Base-by-base conservation (phyloP, 768 basidiomycete genomes). In the Boletus bicolor region DNA sequence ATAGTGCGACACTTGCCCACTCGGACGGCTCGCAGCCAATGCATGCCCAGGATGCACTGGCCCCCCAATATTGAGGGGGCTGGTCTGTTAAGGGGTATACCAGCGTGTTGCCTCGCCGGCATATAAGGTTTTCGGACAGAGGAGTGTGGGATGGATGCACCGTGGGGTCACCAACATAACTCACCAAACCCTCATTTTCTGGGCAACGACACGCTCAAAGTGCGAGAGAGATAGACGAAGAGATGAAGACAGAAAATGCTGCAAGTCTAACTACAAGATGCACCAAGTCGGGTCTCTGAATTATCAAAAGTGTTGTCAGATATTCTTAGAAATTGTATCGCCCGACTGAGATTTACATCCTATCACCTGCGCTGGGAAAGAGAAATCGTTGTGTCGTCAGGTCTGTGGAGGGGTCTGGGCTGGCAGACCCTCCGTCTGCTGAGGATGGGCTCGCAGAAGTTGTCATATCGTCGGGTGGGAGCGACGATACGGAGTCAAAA, bases 401-500 rank as follows among this genome's bases (percentile, higher is more conserved):
- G 24, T 66, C 66, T 36, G 48, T 49, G 45, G 64, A 55, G 10
- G 54, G 9, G 49, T 69, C 66, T n/a, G 64, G 56, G 45, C 61
- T 63, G 3, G 44, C 51, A 8, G 63, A 51, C n/a, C 56, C 38
- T 5, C 52, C 67, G 12, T 67, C 62, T 44, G 43, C 62, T 1
- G 66, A 64, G 2, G 64, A 58, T 21, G 66, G 64, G 37, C 64
- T 67, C 19, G 57, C 62, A n/a, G 66, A 64, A 1, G 62, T 42
- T 11, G 62, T 59, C 55, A 57, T 51, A 3, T 67, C 64, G 28
- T 64, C 57, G 8, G 55, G 52, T 8, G 48, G 30, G 37, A 61
- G 17, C 12, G 66, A 56, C 44, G 54, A 54, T 9, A 52, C 32
- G 14, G 53, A 45, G 41, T 69, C 64, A 14, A 66, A 68, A 7